Conservation (phyloP, 139 green algal genomes). For the Pycnococcus provasolii region DNA sequence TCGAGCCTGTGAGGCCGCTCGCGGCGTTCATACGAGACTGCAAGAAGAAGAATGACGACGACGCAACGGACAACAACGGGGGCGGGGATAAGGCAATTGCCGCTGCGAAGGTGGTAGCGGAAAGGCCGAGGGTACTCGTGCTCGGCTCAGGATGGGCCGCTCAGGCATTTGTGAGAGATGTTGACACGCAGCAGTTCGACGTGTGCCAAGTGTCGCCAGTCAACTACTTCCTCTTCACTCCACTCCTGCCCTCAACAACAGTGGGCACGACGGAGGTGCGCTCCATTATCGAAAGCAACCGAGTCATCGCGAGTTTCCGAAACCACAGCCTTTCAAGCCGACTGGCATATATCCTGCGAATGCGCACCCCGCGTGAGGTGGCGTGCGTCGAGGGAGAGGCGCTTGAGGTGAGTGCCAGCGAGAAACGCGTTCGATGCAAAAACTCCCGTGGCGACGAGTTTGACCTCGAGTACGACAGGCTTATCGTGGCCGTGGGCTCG, state of each 20-base stretch:
- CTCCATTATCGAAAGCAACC: constrained; percentile 86
- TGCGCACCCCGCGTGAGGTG: background rate
- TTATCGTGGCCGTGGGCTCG: constrained; percentile 64
- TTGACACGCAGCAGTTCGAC: constrained; percentile 46
- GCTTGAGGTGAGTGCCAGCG: background rate
- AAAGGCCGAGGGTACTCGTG: constrained; percentile 55
- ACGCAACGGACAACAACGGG: no score
- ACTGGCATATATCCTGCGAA: constrained; percentile 8
- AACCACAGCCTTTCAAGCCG: background rate
- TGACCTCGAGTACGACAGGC: constrained; percentile 55
- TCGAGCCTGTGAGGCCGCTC: no score
- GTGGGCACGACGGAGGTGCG: constrained; percentile 80
- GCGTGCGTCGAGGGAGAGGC: background rate
- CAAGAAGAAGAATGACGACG: no score
- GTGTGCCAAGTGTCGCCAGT: constrained; percentile 67
- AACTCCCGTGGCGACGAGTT: constrained; percentile 36
- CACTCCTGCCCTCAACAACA: constrained; percentile 76
- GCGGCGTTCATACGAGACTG: no score
- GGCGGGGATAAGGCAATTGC: no score
- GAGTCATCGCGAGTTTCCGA: background rate
- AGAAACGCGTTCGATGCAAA: background rate
- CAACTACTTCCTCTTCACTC: constrained; percentile 98
- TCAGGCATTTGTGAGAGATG: constrained; percentile 64
- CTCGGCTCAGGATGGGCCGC: constrained; percentile 80
- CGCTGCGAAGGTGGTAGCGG: background rate